Base-by-base conservation (phyloP, 2,329 filamentous ascomycete species). In the Neonectria hederae region DNA sequence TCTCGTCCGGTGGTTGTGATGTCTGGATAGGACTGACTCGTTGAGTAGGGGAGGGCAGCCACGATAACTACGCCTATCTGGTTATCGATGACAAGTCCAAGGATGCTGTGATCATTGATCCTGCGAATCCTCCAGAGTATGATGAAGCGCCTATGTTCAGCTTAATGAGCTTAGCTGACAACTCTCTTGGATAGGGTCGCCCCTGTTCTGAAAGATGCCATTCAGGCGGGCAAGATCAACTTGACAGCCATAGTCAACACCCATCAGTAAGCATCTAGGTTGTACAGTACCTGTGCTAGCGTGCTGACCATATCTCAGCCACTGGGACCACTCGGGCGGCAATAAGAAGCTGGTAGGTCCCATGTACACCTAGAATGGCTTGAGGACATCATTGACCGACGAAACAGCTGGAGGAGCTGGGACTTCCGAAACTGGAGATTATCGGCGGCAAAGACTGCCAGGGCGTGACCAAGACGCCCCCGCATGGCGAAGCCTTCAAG, bases 161-260 rank as follows among this genome's bases (percentile, higher is more conserved):
- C 8, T 38, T 19, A 24, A 54, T 10, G 19, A 19, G 11, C n/a
- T 21, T 53, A 3, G 51, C 61, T 74, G 38, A 70, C 43, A 13
- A 9, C n/a, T 51, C 3, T 10, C 14, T 24, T 30, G 40, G 4
- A 9, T 30, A 90, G 88, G 72, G 87, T 90, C 51, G 79, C 83
- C 0, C 88, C 88, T 0, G 79, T 89, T 17, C 80, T 99, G 56
- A 90, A 95, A 76, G 86, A 94, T 69, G 89, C 92, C 64, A 90
- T 92, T 6, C 81, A 89, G 43, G 81, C 83, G 22, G 90, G 91
- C 17, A 87, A 88, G 71, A 93, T 97, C 75, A 94, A 97, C 72
- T 82, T 99, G 66, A 94, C 87, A 24, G 92, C 90, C 54, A 97
- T 99, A 76, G 90, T 98, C 74, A 99, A 99, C 77, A 99, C 96